Percentiles rank a stretch among this genome's conserved stretches.
phyloP scores from a whole-genome alignment of 2,329 filamentous ascomycete genomes.

The Hypoxylon sp. region DNA sequence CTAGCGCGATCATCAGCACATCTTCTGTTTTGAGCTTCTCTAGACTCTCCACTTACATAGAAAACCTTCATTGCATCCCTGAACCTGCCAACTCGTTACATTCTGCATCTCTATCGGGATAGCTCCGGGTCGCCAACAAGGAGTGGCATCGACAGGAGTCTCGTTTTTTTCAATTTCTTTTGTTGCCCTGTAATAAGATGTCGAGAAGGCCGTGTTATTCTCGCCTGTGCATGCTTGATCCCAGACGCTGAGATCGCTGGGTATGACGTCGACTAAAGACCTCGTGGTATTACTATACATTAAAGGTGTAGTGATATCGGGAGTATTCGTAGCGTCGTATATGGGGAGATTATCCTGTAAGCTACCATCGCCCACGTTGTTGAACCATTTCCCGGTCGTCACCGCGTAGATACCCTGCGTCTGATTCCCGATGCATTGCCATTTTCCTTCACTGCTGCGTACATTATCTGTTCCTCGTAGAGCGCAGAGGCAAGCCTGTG shows the following conservation, averaged over 20 bases:
- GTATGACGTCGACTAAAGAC: conserved; percentile 48
- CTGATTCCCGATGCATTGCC: conserved; percentile 62
- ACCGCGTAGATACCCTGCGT: conserved; percentile 56
- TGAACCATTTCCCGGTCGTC: conserved; percentile 60
- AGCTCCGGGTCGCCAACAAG: conserved; percentile 58
- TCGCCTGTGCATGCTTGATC: conserved; percentile 59
- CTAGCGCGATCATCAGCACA: conserved; percentile 46
- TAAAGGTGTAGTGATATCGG: conserved; percentile 50
- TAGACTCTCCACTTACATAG: conserved; percentile 54
- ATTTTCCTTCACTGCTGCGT: conserved; percentile 48
- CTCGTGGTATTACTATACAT: conserved; percentile 48
- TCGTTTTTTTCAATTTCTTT: conserved; percentile 47
- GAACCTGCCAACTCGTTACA: conserved; percentile 53
- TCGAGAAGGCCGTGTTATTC: conserved; percentile 59
- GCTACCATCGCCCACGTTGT: conserved; percentile 47
- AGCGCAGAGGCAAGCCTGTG: conserved; percentile 57
- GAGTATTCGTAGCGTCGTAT: conserved; percentile 56
- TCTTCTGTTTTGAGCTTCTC: background rate
- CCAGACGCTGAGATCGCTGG: conserved; percentile 51
- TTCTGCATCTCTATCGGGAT: conserved; percentile 58
- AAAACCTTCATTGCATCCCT: conserved; percentile 59
- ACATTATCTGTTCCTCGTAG: conserved; percentile 47
- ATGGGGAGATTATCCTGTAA: conserved; percentile 49
- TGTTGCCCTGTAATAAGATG: conserved; percentile 56
- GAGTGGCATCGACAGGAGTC: conserved; percentile 54